Evolutionary conservation across 2,329 filamentous ascomycete genomes (phyloP).

Genomic region (Pseudovirgaria hyperparasitica): DNA sequence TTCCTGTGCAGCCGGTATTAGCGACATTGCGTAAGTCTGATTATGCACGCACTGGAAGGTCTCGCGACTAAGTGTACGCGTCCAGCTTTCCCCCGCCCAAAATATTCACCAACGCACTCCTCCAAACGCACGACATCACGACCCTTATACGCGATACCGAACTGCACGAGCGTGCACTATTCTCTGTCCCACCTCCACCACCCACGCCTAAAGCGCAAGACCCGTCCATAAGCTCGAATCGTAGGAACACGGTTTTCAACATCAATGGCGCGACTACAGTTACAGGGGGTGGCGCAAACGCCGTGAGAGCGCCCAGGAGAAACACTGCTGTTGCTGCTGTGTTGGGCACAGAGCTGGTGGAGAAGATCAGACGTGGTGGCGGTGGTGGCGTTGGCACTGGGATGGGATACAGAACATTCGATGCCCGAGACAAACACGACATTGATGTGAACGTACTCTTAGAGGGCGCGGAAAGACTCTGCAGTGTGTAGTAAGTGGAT

Average conservation of each 20-base stretch:
- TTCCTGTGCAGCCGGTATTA: slow-evolving; percentile 34
- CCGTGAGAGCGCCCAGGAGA: slow-evolving; percentile 45
- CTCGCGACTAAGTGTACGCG: slow-evolving; percentile 9
- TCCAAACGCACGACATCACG: slow-evolving; percentile 84
- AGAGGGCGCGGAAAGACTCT: slow-evolving; percentile 78
- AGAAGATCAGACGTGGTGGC: slow-evolving; percentile 54
- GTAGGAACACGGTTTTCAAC: slow-evolving; percentile 38
- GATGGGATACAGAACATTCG: slow-evolving; percentile 28
- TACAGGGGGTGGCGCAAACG: slow-evolving; percentile 24
- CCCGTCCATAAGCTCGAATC: slow-evolving; percentile 26
- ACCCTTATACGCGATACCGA: slow-evolving; percentile 91
- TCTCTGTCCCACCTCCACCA: slow-evolving; percentile 70
- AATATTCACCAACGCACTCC: slow-evolving; percentile 87
- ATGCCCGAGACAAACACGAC: slow-evolving; percentile 47
- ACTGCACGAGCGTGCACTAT: slow-evolving; percentile 83
- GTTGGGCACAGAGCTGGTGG: slow-evolving; percentile 74
- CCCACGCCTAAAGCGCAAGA: slow-evolving; percentile 32
- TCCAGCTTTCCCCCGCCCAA: slow-evolving; percentile 76
- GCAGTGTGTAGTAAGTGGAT: slow-evolving; percentile 62
- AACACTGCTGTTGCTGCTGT: slow-evolving; percentile 85
- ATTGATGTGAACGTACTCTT: slow-evolving; percentile 80
- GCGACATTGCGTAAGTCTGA: slow-evolving; percentile 30
- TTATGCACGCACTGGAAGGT: background rate
- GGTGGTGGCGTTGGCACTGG: slow-evolving; percentile 40
- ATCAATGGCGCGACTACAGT: slow-evolving; percentile 20